Conservation (phyloP, 2,329 filamentous ascomycete species). For the Fusarium robinianum region DNA sequence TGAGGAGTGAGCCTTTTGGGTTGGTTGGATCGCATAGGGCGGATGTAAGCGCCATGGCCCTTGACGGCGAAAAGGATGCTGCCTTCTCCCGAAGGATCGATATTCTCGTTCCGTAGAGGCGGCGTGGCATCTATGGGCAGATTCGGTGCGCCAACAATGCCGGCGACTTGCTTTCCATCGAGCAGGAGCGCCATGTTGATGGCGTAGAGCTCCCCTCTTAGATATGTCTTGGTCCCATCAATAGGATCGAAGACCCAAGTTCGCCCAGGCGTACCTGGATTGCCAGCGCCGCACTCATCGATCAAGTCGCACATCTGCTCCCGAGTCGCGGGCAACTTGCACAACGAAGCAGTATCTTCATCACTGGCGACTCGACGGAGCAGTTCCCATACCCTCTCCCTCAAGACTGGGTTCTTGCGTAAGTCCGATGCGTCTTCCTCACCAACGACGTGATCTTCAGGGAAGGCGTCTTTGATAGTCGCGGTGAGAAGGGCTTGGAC, state of each 20-base stretch:
- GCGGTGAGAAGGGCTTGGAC: constrained; percentile 60
- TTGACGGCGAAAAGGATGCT: constrained; percentile 56
- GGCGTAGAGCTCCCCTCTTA: constrained; percentile 59
- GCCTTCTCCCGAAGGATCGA: constrained; percentile 51
- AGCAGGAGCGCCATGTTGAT: constrained; percentile 60
- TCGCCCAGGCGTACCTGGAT: constrained; percentile 45
- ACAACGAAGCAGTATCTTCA: constrained; percentile 34
- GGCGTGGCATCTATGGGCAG: constrained; percentile 46
- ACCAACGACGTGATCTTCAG: constrained; percentile 56
- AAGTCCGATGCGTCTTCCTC: constrained; percentile 59
- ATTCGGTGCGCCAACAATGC: constrained; percentile 55
- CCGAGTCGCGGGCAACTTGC: constrained; percentile 43
- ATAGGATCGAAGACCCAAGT: constrained; percentile 66
- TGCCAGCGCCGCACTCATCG: constrained; percentile 53
- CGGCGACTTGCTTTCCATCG: constrained; percentile 54
- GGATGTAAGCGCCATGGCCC: constrained; percentile 53
- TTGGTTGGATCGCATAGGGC: constrained; percentile 42
- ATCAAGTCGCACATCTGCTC: constrained; percentile 58
- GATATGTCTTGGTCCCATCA: constrained; percentile 62
- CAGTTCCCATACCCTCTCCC: constrained; percentile 54
- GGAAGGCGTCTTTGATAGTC: constrained; percentile 56
- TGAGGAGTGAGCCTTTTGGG: constrained; percentile 42
- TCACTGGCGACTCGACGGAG: constrained; percentile 41
- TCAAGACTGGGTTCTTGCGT: constrained; percentile 47
- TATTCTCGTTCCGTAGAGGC: constrained; percentile 49